A percentile compares a stretch with the other conserved stretches of the same genome.
Conservation (phyloP, 306 rosid species). For the Inga oerstediana region DNA sequence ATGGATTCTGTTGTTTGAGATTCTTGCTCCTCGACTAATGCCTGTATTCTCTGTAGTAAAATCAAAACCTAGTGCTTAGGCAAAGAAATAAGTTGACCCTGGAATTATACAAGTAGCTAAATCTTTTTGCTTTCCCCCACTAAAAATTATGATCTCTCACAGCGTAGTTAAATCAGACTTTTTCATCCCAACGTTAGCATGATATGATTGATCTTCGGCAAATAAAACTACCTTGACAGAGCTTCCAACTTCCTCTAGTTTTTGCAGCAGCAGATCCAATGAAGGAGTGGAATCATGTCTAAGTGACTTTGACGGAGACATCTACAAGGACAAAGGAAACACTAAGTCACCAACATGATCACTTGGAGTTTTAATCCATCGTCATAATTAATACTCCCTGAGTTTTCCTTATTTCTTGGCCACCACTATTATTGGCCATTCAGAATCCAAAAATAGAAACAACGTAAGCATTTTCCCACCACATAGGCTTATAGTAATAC, state of each 20-base stretch:
- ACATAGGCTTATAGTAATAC: background rate
- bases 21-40: slow-evolving; percentile 64
- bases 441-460: slow-evolving; percentile 7
- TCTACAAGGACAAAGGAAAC: slow-evolving; percentile 38
- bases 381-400: slow-evolving; percentile 13
- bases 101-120: background rate
- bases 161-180: background rate
- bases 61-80: slow-evolving; percentile 34
- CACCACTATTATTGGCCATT: slow-evolving; percentile 2
- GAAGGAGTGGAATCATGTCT: slow-evolving; percentile 51
- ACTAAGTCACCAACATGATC: slow-evolving; percentile 24
- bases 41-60: slow-evolving; percentile 72
- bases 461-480: background rate
- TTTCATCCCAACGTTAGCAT: slow-evolving; percentile 3
- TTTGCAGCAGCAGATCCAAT: slow-evolving; percentile 72
- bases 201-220: background rate
- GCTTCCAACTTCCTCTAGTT: slow-evolving; percentile 91
- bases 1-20: slow-evolving; percentile 53
- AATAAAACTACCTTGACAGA: slow-evolving; percentile 71
- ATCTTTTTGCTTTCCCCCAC: background rate
- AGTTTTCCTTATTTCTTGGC: background rate
- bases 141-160: background rate
- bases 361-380: background rate
- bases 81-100: slow-evolving; percentile 21
- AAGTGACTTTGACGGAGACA: slow-evolving; percentile 67